These are phyloP conservation scores for Lipomyces japonicus DNA, from an alignment of 805 yeast species.

Conservation along the genomic window DNA sequence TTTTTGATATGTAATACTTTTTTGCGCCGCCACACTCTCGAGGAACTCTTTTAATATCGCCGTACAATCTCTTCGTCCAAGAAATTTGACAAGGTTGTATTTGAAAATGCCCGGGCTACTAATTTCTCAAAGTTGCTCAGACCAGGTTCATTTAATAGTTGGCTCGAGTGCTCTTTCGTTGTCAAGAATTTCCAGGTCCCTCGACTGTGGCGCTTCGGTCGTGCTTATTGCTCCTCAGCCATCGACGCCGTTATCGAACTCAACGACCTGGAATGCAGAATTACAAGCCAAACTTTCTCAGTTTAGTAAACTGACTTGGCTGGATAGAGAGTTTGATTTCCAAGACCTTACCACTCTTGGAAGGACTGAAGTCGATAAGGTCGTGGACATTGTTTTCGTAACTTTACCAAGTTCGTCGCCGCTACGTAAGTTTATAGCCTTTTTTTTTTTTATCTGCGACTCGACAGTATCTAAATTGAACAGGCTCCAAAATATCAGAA, in stretches of 20 bases:
- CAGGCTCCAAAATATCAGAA: constrained; percentile 45
- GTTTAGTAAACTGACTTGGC: constrained; percentile 20
- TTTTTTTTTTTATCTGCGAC: neutral
- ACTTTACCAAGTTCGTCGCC: constrained; percentile 39
- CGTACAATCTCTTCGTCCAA: too few species aligned
- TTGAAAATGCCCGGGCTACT: constrained; percentile 22
- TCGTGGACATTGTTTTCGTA: constrained; percentile 77
- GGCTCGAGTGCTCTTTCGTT: constrained; percentile 26
- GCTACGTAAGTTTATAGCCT: constrained; percentile 2
- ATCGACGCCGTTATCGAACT: neutral
- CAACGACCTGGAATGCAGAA: constrained; percentile 7
- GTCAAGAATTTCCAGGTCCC: constrained; percentile 19
- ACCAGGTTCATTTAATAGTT: constrained; percentile 23
- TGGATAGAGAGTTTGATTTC: constrained; percentile 40
- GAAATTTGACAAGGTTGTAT: too few species aligned
- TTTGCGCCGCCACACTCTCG: too few species aligned
- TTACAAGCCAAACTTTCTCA: neutral
- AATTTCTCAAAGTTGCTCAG: constrained; percentile 20
- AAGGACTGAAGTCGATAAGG: constrained; percentile 53
- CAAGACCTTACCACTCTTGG: constrained; percentile 56
- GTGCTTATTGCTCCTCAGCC: constrained; percentile 13
- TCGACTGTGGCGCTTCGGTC: constrained; percentile 24
- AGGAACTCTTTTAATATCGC: too few species aligned
- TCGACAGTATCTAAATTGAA: neutral
- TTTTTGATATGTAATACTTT: too few species aligned